Conservation (phyloP, 345 rosid genomes). For the Gynandropsis gynandra region DNA sequence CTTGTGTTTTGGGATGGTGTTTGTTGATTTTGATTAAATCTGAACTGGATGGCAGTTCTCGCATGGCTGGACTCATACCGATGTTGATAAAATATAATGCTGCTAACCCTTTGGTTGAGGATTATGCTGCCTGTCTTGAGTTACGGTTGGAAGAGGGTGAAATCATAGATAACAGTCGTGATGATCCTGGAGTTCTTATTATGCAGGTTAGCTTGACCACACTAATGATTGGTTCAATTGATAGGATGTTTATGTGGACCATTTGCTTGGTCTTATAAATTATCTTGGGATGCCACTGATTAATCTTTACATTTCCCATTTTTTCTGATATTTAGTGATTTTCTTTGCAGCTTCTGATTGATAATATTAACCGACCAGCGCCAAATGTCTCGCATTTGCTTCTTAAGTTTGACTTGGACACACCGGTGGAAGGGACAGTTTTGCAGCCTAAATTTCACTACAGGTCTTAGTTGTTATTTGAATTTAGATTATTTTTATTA, state of each 20-base stretch:
- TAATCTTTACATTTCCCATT: neutral
- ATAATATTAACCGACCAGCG: constrained; percentile 76
- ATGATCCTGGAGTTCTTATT: constrained; percentile 81
- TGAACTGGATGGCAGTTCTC: constrained; percentile 51
- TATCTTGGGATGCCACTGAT: constrained; percentile 7
- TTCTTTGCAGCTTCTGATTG: constrained; percentile 70
- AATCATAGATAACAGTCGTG: constrained; percentile 52
- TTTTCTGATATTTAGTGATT: constrained; percentile 10
- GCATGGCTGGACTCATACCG: constrained; percentile 84
- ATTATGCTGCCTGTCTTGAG: constrained; percentile 94
- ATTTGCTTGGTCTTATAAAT: constrained; percentile 6
- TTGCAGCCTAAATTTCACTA: constrained; percentile 90
- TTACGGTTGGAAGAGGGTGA: constrained; percentile 66
- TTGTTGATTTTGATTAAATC: constrained; percentile 8
- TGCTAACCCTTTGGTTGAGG: constrained; percentile 61
- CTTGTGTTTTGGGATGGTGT: constrained; percentile 9
- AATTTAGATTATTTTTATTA: neutral
- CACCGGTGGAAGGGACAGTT: constrained; percentile 65
- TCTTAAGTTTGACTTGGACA: constrained; percentile 80
- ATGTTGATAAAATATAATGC: constrained; percentile 72
- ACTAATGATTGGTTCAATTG: constrained; percentile 3
- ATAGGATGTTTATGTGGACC: neutral
- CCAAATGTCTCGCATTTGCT: constrained; percentile 89
- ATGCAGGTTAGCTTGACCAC: constrained; percentile 56
- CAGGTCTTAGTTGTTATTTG: constrained; percentile 46